Conservation (phyloP, 129 eudicot species). For the Chrysanthemum seticuspe region DNA sequence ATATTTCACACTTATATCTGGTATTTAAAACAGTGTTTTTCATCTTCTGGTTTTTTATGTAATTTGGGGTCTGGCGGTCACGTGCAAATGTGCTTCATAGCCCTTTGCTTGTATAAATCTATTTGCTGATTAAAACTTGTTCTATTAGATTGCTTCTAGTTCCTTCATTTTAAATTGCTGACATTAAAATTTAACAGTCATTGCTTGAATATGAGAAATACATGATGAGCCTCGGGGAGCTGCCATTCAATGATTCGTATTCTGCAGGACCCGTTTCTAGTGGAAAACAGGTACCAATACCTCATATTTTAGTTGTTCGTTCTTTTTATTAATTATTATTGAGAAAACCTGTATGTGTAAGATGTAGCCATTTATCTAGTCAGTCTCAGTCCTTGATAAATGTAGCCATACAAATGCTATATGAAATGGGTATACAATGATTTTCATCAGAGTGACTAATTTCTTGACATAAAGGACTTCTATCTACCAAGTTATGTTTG, state of each 20-base stretch:
- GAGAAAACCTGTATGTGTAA: background rate
- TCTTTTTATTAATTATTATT: no score
- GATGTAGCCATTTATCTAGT: no score
- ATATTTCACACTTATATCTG: background rate
- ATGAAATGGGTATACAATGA: background rate
- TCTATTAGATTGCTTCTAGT: slow-evolving; percentile 9
- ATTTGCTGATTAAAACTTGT: slow-evolving; percentile 7
- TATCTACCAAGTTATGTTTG: background rate
- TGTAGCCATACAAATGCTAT: no score
- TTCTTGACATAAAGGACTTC: background rate
- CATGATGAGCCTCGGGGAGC: slow-evolving; percentile 73
- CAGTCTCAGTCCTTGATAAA: no score
- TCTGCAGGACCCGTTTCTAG: slow-evolving; percentile 52
- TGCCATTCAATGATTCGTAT: slow-evolving; percentile 59
- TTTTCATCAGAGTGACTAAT: background rate
- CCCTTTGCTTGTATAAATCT: slow-evolving; percentile 1
- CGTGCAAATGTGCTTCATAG: slow-evolving; percentile 3
- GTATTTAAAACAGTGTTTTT: background rate
- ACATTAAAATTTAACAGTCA: slow-evolving; percentile 51
- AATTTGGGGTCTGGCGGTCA: background rate
- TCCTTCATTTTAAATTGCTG: slow-evolving; percentile 23
- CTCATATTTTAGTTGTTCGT: slow-evolving; percentile 7
- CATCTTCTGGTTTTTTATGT: background rate
- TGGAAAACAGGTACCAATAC: slow-evolving; percentile 63
- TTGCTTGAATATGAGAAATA: slow-evolving; percentile 84